A percentile compares a stretch with the other conserved stretches of the same genome.
Conservation (phyloP, 2,329 filamentous ascomycete genomes). For the Myriosclerotinia curreyana region DNA sequence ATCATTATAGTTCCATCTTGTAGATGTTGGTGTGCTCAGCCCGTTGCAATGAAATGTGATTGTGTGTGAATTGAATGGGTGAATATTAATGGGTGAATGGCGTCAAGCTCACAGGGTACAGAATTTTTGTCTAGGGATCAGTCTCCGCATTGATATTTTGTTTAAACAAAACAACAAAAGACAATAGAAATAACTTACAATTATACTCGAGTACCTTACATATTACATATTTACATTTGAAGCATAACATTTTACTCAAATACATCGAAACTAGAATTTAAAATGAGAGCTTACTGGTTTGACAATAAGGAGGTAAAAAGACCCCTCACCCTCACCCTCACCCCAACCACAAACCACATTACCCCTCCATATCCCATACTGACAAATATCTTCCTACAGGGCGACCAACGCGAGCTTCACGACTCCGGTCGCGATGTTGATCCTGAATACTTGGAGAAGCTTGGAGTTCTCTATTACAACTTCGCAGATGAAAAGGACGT, state of each 20-base stretch:
- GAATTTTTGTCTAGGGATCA: background rate
- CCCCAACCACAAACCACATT: background rate
- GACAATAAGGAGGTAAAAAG: conserved; percentile 60
- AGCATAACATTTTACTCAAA: background rate
- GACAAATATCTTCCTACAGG: conserved; percentile 49
- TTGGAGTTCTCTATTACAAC: conserved; percentile 79
- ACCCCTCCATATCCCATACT: conserved; percentile 19
- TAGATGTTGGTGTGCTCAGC: too few relatives aligned
- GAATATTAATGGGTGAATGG: conserved; percentile 5
- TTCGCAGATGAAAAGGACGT: conserved; percentile 64
- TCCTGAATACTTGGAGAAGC: conserved; percentile 60
- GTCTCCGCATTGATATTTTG: background rate
- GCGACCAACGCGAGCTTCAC: conserved; percentile 89
- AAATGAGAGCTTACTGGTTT: conserved; percentile 70
- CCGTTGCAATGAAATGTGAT: background rate
- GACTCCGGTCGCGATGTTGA: conserved; percentile 73
- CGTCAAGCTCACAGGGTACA: conserved; percentile 9
- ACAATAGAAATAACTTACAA: background rate
- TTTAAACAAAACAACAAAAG: conserved; percentile 3
- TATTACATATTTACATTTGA: background rate
- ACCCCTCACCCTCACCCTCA: conserved; percentile 13
- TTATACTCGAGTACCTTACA: background rate
- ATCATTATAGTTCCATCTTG: too few relatives aligned
- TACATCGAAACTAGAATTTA: conserved; percentile 28
- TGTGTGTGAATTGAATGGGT: background rate